Evolutionary conservation across 2,329 filamentous ascomycete genomes (phyloP), one percentile per base, ranked within the genome.

Genomic region (Aspergillus sp.): DNA sequence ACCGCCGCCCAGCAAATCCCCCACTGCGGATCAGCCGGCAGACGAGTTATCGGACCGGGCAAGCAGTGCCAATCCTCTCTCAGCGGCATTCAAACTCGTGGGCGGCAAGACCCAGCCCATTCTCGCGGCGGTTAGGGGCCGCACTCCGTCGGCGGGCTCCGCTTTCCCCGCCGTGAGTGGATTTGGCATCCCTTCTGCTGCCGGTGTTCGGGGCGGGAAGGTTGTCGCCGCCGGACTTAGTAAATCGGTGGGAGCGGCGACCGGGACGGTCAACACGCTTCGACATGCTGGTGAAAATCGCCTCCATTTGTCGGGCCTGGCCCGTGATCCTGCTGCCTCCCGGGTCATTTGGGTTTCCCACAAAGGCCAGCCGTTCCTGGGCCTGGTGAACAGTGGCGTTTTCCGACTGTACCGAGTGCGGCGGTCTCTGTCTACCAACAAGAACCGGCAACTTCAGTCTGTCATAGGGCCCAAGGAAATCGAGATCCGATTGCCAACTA

Each of bases 71-170:
- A 75, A 73, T 52, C 85, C 88, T 3, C 84, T 91, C 16, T 87
- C 88, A 4, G 85, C 89, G 18, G 89, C 90, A 0, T 88, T 90
- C 39, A 90, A 85, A 61, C 84, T 90, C 6, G 79, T 92, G 52
- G 88, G 85, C 54, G 88, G 76, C 51, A 80, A 73, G 57, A 81
- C 82, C 1, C 82, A 83, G 54, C 81, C 88, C 22, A 87, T 90
- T 5, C 84, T 91, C 57, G 86, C 88, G 49, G 90, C 84, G 45
- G 87, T 90, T 9, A 84, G 86, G 56, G 76, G 82, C 59, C 75
- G 84, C 58, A 77, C 80, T 32, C 78, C 81, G 2, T 82, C 80
- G 56, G 73, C 78, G 16, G 75, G 78, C 12, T 73, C 75, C 39
- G 74, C 75, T 10, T 77, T 82, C 53, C 69, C 78, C 18, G 75